Evolutionary conservation across 768 basidiomycete species (phyloP).

Genomic region (Mrakia hoshinonis): DNA sequence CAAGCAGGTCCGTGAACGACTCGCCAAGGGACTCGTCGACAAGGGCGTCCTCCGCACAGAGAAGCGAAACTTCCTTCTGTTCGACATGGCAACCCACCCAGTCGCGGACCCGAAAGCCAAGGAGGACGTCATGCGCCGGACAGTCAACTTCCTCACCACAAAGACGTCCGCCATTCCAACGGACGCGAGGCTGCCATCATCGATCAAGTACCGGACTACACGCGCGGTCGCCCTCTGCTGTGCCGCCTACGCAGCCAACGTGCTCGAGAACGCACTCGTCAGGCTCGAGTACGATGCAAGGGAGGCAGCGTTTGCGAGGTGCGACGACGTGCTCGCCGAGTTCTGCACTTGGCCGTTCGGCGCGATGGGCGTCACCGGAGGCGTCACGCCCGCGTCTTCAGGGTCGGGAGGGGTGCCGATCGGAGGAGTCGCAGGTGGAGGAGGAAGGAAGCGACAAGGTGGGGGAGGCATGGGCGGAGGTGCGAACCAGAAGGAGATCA

Average conservation of each 20-base stretch:
- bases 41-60: slow-evolving; percentile 98
- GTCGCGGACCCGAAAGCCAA: slow-evolving; percentile 88
- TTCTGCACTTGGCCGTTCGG: slow-evolving; percentile 87
- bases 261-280: slow-evolving; percentile 87
- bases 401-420: slow-evolving; percentile 5
- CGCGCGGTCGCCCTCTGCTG: slow-evolving; percentile 80
- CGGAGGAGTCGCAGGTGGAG: slow-evolving; percentile 26
- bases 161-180: slow-evolving; percentile 72
- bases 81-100: slow-evolving; percentile 99
- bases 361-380: slow-evolving; percentile 22
- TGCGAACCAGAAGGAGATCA: slow-evolving; percentile 38
- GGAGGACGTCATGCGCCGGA: slow-evolving; percentile 68
- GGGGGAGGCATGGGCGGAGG: slow-evolving; percentile 35
- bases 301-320: slow-evolving; percentile 84
- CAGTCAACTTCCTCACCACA: slow-evolving; percentile 68
- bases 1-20: slow-evolving; percentile 93
- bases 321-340: slow-evolving; percentile 87
- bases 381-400: neutral
- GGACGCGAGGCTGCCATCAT: slow-evolving; percentile 54
- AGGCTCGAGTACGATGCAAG: slow-evolving; percentile 83
- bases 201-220: slow-evolving; percentile 66
- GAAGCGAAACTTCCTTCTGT: slow-evolving; percentile 95
- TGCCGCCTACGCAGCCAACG: slow-evolving; percentile 87
- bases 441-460: slow-evolving; percentile 19
- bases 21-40: slow-evolving; percentile 94